Evolutionary conservation across 805 yeast genomes (phyloP), one percentile per base, ranked within the genome.

Genomic region (Lachancea kluyveri): DNA sequence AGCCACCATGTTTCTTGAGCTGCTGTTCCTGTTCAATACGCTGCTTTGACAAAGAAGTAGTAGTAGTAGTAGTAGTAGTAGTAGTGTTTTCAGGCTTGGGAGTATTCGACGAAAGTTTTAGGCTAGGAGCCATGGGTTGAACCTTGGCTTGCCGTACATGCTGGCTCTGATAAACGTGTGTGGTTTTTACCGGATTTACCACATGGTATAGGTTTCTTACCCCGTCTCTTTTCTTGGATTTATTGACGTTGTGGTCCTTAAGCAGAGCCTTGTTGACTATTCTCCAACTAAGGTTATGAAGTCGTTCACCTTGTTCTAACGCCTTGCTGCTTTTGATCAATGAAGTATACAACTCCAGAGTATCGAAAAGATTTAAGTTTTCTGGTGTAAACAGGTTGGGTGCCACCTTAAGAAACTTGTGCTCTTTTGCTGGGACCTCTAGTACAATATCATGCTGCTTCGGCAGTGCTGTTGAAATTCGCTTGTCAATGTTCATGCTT

Each of bases 251-350:
- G 17, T 47, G 42, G 20, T 46, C 47, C 32, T 41, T 50, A 23
- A 49, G 29, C 28, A 52, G 18, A 10, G 53, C 47, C 36, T 56
- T 58, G 33, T 56, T 56, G 15, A 56, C 24, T 10, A 58, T 52
- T 31, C 63, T 41, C 54, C 57, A 52, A 16, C 59, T 50, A 4
- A 58, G 41, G 35, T 58, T 58, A 14, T 48, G 46, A 34, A 58
- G 33, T 25, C 63, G 36, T 32, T 48, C 53, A 16, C 63, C 63
- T 24, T 56, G 51, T 33, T 57, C 59, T 17, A 50, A 33, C 10
- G 36, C 37, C 10, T 42, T 38, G 20, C 48, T 40, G 22, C 44
- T 41, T 21, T 44, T 42, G 17, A 54, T 45, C 30, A 58, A 32
- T 5, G 52, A 39, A 3, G 52, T 42, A 36, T 58, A 58, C 9